Percentiles rank a stretch among this genome's conserved stretches.
These are phyloP conservation scores for Tricholoma saponaceum DNA, from an alignment of 768 basidiomycete species.

Conservation along the genomic window DNA sequence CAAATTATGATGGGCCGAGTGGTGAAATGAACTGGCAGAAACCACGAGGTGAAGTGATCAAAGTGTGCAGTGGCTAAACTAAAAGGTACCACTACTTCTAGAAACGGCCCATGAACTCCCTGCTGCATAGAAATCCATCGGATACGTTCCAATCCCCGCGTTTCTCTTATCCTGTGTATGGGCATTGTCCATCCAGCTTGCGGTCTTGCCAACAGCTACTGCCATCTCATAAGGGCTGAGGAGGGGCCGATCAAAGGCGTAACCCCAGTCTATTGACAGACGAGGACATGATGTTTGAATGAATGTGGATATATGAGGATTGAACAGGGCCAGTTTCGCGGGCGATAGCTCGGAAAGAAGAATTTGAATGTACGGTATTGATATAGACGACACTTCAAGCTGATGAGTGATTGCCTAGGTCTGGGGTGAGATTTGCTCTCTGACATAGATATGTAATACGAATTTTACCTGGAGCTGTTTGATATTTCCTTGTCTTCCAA, in stretches of 20 bases:
- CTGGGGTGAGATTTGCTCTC: not conserved
- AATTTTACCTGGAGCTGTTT: constrained; percentile 70
- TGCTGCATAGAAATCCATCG: constrained; percentile 95
- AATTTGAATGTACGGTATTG: constrained; percentile 82
- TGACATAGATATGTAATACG: not conserved
- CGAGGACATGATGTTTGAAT: constrained; percentile 97
- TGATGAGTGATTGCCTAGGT: constrained; percentile 70
- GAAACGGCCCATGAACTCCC: constrained; percentile 75
- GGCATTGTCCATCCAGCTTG: constrained; percentile 55
- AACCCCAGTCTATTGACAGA: constrained; percentile 98
- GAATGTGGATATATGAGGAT: constrained; percentile 79
- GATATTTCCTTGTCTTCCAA: constrained; percentile 92
- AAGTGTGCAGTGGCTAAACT: constrained; percentile 3
- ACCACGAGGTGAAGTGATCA: not conserved
- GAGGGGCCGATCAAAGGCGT: constrained; percentile 86
- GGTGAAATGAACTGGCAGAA: not conserved
- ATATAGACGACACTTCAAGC: constrained; percentile 45
- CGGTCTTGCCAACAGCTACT: constrained; percentile 69
- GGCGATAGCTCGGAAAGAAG: constrained; percentile 97
- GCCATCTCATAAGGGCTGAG: constrained; percentile 92
- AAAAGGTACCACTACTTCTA: constrained; percentile 50
- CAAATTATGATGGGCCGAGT: too few relatives aligned
- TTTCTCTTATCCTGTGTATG: constrained; percentile 16
- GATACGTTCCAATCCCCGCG: constrained; percentile 54
- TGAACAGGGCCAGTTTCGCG: constrained; percentile 83